A percentile compares a stretch with the other conserved stretches of the same genome.
phyloP scores from a whole-genome alignment of 148 eudicot genomes.

The Arctostaphylos glauca region DNA sequence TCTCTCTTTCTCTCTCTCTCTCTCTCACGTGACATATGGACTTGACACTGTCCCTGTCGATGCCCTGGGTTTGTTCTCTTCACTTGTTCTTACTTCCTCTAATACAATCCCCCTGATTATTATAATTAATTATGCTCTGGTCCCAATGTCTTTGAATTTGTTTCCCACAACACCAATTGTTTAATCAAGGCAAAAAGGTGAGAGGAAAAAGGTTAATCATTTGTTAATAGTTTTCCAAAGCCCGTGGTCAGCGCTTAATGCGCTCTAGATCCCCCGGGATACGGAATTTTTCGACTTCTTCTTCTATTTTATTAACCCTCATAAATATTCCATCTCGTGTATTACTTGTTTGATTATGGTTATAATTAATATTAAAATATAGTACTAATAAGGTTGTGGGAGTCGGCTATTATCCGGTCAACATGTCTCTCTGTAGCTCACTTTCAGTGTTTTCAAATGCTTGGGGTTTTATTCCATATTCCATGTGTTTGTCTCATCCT shows the following conservation, averaged over 20 bases:
- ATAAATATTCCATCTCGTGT: neutral
- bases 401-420: slow-evolving; percentile 25
- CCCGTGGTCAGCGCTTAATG: slow-evolving; percentile 53
- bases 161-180: neutral
- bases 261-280: slow-evolving; percentile 63
- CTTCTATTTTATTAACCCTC: neutral
- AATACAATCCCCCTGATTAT: neutral
- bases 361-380: neutral
- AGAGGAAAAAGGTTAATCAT: slow-evolving; percentile 20
- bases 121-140: slow-evolving; percentile 6
- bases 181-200: slow-evolving; percentile 17
- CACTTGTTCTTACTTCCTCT: slow-evolving; percentile 17
- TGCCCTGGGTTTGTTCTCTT: slow-evolving; percentile 18
- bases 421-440: slow-evolving; percentile 25
- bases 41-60: slow-evolving; percentile 31
- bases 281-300: slow-evolving; percentile 30
- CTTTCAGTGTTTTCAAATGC: slow-evolving; percentile 26
- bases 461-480: slow-evolving; percentile 33
- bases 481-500: slow-evolving; percentile 39
- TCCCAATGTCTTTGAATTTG: slow-evolving; percentile 25
- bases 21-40: slow-evolving; percentile 31
- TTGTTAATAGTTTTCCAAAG: slow-evolving; percentile 23
- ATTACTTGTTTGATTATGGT: too few species aligned
- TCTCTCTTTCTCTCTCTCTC: slow-evolving; percentile 5
- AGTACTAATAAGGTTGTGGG: too few species aligned